Evolutionary conservation across 805 yeast genomes (phyloP).

Genomic region (Yamadazyma sp.): DNA sequence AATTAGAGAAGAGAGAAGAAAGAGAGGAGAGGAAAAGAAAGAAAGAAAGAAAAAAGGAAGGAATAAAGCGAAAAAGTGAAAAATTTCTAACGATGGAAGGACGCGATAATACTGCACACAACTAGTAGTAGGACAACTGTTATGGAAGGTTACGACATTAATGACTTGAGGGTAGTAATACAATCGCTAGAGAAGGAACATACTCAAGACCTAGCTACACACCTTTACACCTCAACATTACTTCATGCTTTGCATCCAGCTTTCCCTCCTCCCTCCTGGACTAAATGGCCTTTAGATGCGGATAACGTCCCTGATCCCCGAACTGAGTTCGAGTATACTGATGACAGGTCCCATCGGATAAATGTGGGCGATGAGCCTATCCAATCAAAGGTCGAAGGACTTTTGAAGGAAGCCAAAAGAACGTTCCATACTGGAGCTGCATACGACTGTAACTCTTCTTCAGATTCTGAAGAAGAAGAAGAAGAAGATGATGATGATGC

Average conservation of each 20-base stretch:
- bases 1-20: not conserved
- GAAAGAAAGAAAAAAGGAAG: constrained; percentile 8
- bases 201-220: constrained; percentile 58
- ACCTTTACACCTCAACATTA: constrained; percentile 59
- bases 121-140: not conserved
- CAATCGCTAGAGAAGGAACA: constrained; percentile 47
- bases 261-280: constrained; percentile 46
- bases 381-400: not conserved
- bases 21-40: constrained; percentile 9
- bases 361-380: not conserved
- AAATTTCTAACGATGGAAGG: constrained; percentile 2
- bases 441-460: too few species aligned
- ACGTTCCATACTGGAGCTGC: not conserved
- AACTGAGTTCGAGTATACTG: constrained; percentile 22
- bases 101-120: constrained; percentile 3
- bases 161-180: constrained; percentile 23
- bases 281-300: constrained; percentile 57
- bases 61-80: too few species aligned
- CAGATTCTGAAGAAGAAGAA: constrained; percentile 5
- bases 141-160: not conserved
- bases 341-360: constrained; percentile 4
- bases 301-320: constrained; percentile 39
- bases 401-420: not conserved
- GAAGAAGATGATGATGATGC: not conserved
- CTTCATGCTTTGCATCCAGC: constrained; percentile 35